Evolutionary conservation across 2,329 filamentous ascomycete genomes (phyloP).

Genomic region (Chrysosphaeria jannelii): DNA sequence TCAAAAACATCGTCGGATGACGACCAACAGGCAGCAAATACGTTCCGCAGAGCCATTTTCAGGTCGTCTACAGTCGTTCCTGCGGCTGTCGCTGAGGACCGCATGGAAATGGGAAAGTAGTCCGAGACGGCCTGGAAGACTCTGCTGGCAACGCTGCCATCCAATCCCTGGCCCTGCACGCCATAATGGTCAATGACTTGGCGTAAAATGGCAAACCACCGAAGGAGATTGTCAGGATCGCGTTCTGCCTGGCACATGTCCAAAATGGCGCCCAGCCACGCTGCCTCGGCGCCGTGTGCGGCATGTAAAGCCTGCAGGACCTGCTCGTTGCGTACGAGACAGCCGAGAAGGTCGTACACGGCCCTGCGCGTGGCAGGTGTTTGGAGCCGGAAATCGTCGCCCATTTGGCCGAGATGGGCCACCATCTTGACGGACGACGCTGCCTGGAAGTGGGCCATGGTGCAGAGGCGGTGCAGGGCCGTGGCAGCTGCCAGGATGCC

Average conservation of each 20-base stretch:
- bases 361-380: constrained; percentile 18
- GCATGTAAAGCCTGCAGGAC: constrained; percentile 11
- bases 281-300: constrained; percentile 12
- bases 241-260: constrained; percentile 22
- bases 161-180: constrained; percentile 15
- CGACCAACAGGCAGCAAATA: constrained; percentile 19
- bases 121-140: constrained; percentile 24
- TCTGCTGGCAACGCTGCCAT: too few species aligned
- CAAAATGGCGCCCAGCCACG: constrained; percentile 18
- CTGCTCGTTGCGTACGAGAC: constrained; percentile 12
- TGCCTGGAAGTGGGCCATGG: constrained; percentile 20
- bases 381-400: constrained; percentile 25
- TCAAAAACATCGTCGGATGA: constrained; percentile 17
- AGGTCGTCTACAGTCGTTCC: constrained; percentile 24
- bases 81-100: constrained; percentile 16
- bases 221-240: constrained; percentile 23
- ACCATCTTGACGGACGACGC: constrained; percentile 20
- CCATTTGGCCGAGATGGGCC: constrained; percentile 16
- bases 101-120: constrained; percentile 28
- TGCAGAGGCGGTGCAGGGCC: constrained; percentile 17
- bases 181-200: constrained; percentile 17
- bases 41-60: constrained; percentile 20
- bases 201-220: constrained; percentile 22
- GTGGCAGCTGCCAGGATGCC: constrained; percentile 22
- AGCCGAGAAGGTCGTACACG: constrained; percentile 18